Evolutionary conservation across 371 early-diverging fungal genomes (phyloP).

Genomic region (Rhizomucor pusillus): DNA sequence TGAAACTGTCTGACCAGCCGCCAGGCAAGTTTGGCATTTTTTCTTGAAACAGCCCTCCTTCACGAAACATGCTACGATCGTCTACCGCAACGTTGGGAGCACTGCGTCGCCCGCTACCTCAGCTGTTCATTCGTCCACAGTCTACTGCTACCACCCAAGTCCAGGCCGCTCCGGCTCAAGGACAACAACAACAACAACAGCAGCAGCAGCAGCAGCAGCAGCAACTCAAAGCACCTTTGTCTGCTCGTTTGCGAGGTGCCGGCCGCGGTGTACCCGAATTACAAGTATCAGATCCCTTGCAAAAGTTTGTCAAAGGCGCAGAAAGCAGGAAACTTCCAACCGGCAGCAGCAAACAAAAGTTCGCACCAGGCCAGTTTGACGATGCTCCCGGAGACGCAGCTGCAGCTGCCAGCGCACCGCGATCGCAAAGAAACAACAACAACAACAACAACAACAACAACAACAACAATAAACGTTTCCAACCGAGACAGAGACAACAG

Average conservation of each 20-base stretch:
- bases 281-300: constrained; percentile 31
- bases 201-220: constrained; percentile 3
- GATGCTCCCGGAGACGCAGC: constrained; percentile 10
- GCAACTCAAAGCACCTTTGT: constrained; percentile 7
- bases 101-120: neutral
- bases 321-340: constrained; percentile 8
- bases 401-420: too few species aligned
- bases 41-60: too few species aligned
- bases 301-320: constrained; percentile 27
- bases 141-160: constrained; percentile 4
- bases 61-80: constrained; percentile 9
- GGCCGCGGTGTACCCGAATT: constrained; percentile 34
- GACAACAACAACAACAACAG: neutral
- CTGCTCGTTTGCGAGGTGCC: constrained; percentile 36
- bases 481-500: constrained; percentile 10
- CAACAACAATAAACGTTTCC: constrained; percentile 6
- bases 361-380: constrained; percentile 21
- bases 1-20: too few species aligned
- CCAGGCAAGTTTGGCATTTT: too few species aligned
- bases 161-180: constrained; percentile 1
- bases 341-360: constrained; percentile 10
- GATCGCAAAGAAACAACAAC: too few species aligned
- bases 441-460: constrained; percentile 10
- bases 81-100: constrained; percentile 1
- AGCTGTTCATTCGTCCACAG: constrained; percentile 2